These are phyloP conservation scores for Eucalyptus globulus DNA, from an alignment of 345 rosid species.

Conservation along the genomic window DNA sequence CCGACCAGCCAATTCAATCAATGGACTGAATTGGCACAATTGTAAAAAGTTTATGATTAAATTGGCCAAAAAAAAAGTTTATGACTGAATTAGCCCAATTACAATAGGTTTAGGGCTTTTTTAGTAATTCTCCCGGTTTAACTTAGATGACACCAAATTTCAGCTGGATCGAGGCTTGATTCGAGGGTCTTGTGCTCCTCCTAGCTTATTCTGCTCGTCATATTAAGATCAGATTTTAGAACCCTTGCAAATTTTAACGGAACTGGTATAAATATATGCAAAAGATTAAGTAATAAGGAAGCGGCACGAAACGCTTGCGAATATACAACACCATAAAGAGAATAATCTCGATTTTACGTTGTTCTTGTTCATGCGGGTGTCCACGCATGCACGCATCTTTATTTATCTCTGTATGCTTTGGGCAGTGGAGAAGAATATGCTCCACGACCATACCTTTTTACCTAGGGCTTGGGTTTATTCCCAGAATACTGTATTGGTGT, in stretches of 20 bases:
- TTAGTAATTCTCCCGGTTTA: background rate
- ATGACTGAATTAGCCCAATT: fast-evolving
- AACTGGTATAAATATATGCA: background rate
- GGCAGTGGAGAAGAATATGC: background rate
- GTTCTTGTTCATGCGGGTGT: background rate
- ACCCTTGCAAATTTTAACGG: background rate
- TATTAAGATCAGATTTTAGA: background rate
- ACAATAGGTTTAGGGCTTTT: too few species aligned
- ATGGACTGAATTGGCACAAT: too few species aligned
- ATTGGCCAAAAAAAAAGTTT: too few species aligned
- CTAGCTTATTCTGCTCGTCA: background rate
- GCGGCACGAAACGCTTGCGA: background rate
- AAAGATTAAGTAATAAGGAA: background rate
- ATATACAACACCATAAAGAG: background rate
- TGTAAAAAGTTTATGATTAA: fast-evolving
- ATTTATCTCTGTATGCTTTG: background rate
- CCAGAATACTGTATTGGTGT: background rate
- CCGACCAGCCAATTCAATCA: too few species aligned
- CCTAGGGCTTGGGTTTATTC: background rate
- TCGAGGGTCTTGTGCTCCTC: background rate
- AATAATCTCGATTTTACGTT: background rate
- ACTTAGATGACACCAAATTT: background rate
- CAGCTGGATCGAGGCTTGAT: background rate
- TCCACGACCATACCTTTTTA: background rate
- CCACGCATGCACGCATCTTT: background rate